Conservation (phyloP, 192 early-diverging fungal species). For the Backusella luteola region DNA sequence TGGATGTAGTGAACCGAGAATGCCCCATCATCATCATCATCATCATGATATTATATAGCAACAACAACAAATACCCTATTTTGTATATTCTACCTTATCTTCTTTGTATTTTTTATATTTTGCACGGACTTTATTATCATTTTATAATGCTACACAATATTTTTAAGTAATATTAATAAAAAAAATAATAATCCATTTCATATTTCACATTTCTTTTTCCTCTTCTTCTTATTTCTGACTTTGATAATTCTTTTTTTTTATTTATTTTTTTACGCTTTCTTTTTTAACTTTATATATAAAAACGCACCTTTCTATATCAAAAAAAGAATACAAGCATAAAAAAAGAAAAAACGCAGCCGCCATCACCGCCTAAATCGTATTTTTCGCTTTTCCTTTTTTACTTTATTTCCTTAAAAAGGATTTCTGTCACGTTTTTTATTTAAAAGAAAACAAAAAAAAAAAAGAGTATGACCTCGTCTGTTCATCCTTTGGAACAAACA, state of each 20-base stretch:
- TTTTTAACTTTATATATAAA: slow-evolving; percentile 3
- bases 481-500: slow-evolving; percentile 19
- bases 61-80: neutral
- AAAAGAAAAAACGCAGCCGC: slow-evolving; percentile 8
- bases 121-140: neutral
- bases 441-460: slow-evolving; percentile 8
- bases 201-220: slow-evolving; percentile 2
- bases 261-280: neutral
- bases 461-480: slow-evolving; percentile 5
- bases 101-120: neutral
- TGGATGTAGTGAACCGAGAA: neutral
- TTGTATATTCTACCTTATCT: neutral
- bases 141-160: slow-evolving; percentile 3
- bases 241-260: slow-evolving; percentile 4
- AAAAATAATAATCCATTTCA: neutral
- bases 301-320: neutral
- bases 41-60: neutral
- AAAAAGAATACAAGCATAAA: neutral
- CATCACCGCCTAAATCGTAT: slow-evolving; percentile 7
- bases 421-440: neutral
- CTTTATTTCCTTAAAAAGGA: slow-evolving; percentile 14
- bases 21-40: neutral
- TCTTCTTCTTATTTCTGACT: slow-evolving; percentile 19
- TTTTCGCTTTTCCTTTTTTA: slow-evolving; percentile 7
- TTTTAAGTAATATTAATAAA: neutral